These are phyloP conservation scores for Pseudomassariella vexata DNA, from an alignment of 2,329 filamentous ascomycete species.

Conservation along the genomic window DNA sequence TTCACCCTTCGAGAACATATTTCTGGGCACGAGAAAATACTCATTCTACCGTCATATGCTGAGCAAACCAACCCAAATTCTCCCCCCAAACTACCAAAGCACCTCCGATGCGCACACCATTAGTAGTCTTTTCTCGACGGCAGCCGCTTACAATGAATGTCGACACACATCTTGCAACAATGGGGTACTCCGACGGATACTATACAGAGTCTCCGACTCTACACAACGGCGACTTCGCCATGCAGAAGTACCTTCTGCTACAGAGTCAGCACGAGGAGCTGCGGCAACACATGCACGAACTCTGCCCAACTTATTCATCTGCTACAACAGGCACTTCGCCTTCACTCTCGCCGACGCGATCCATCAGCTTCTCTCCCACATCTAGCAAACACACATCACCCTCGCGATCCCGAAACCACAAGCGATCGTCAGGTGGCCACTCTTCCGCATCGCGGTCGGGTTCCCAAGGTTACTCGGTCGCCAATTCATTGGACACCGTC, in stretches of 20 bases:
- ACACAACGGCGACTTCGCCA: conserved; percentile 38
- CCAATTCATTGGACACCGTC: conserved; percentile 29
- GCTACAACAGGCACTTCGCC: conserved; percentile 40
- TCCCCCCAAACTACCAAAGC: conserved; percentile 2
- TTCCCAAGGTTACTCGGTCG: no score
- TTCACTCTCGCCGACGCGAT: conserved; percentile 54
- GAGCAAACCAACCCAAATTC: not conserved
- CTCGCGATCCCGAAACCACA: conserved; percentile 23
- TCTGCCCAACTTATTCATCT: conserved; percentile 33
- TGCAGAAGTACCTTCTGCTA: conserved; percentile 49
- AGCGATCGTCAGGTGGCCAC: conserved; percentile 15
- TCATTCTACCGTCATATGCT: no score
- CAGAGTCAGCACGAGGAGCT: conserved; percentile 50
- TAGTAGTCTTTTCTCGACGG: conserved; percentile 10
- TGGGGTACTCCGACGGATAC: conserved; percentile 4
- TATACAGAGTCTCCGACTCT: conserved; percentile 11
- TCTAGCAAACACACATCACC: conserved; percentile 28
- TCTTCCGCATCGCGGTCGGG: not conserved
- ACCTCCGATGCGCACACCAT: conserved; percentile 20
- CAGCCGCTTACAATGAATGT: conserved; percentile 4
- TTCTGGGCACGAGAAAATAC: not conserved
- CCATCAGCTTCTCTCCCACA: conserved; percentile 47
- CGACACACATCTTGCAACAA: conserved; percentile 1
- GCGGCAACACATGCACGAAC: conserved; percentile 43
- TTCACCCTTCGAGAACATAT: no score